A percentile compares a stretch with the other conserved stretches of the same genome.
Evolutionary conservation across 176 grass and related monocot species (phyloP).

Genomic region (Oryza rufipogon): DNA sequence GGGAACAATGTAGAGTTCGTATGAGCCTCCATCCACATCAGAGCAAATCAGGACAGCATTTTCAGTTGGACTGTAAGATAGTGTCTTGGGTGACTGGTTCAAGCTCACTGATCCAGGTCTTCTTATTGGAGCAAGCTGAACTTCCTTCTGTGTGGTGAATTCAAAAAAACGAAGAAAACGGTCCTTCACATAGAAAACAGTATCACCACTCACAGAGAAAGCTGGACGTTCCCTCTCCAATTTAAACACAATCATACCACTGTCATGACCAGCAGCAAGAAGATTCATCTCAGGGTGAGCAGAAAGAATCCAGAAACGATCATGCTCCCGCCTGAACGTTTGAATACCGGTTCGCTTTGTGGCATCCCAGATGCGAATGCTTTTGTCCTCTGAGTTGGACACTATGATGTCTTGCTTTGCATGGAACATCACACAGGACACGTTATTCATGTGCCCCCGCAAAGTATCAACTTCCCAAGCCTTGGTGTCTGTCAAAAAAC

Average conservation of each 20-base stretch:
- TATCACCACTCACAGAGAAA: conserved; percentile 72
- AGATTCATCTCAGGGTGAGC: conserved; percentile 96
- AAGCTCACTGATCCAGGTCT: conserved; percentile 76
- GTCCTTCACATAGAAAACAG: conserved; percentile 88
- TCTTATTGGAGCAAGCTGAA: conserved; percentile 71
- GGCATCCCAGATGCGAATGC: conserved; percentile 94
- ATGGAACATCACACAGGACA: conserved; percentile 94
- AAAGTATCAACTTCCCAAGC: conserved; percentile 97
- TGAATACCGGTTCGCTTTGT: conserved; percentile 91
- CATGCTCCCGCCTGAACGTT: conserved; percentile 84
- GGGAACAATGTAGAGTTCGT: conserved; percentile 80
- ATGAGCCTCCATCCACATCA: conserved; percentile 90
- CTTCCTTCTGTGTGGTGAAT: conserved; percentile 78
- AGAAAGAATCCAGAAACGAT: conserved; percentile 97
- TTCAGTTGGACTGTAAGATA: conserved; percentile 90
- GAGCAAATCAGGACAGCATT: conserved; percentile 90
- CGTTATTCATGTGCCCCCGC: conserved; percentile 96
- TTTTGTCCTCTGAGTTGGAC: conserved; percentile 98
- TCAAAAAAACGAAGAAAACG: conserved; percentile 76
- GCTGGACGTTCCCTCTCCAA: conserved; percentile 87
- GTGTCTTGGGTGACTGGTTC: conserved; percentile 81
- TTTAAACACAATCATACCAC: conserved; percentile 95
- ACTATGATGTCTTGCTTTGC: conserved; percentile 92
- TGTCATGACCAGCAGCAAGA: conserved; percentile 95
- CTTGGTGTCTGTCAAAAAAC: conserved; percentile 73